Evolutionary conservation across 345 rosid species (phyloP).

Genomic region (Camelina laxa): DNA sequence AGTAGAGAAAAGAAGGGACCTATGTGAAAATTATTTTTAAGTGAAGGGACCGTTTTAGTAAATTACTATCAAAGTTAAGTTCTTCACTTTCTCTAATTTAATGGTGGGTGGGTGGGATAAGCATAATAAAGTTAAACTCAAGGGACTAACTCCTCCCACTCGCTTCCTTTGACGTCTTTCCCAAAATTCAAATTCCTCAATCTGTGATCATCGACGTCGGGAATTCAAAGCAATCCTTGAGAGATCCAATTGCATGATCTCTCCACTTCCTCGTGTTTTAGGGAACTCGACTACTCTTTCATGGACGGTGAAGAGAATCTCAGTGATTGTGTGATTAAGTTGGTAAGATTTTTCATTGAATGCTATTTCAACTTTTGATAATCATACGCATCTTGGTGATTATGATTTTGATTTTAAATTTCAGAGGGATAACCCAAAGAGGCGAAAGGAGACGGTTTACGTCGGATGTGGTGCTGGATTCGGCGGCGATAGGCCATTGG

Average conservation of each 20-base stretch:
- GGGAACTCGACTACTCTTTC: not conserved
- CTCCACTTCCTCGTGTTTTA: not conserved
- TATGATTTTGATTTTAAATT: constrained; percentile 5
- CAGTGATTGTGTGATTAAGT: constrained; percentile 32
- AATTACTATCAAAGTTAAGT: not conserved
- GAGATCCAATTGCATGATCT: constrained; percentile 11
- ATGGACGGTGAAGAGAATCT: constrained; percentile 18
- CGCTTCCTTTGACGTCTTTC: constrained; percentile 23
- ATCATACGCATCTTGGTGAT: not conserved
- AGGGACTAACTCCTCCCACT: not conserved
- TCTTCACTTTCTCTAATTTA: too few species aligned
- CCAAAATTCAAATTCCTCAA: constrained; percentile 28
- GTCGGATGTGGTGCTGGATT: constrained; percentile 98
- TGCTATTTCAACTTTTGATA: not conserved
- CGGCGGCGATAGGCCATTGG: constrained; percentile 80
- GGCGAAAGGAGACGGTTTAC: constrained; percentile 64
- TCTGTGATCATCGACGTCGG: constrained; percentile 31
- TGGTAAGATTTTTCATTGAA: constrained; percentile 21
- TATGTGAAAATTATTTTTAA: not conserved
- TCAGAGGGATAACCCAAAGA: constrained; percentile 71
- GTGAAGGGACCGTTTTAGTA: not conserved
- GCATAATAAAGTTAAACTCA: not conserved
- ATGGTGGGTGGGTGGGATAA: constrained; percentile 8
- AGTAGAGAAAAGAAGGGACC: not conserved
- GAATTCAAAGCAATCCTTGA: not conserved